Evolutionary conservation across 257 asterid genomes (phyloP), one percentile per base, ranked within the genome.

Genomic region (Echium plantagineum): DNA sequence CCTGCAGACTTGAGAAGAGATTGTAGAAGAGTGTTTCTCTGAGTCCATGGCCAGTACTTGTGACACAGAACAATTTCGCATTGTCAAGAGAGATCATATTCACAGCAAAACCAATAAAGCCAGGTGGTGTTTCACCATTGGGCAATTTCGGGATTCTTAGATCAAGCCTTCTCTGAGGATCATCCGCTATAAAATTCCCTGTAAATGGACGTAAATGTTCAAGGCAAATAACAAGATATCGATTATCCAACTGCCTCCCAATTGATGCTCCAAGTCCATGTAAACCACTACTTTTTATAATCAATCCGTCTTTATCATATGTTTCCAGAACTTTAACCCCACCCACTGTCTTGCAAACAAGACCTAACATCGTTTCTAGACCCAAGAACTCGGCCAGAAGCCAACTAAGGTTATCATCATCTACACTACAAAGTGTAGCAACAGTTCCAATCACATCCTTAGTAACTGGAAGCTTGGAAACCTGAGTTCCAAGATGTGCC

Each of bases 21-120:
- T 76, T 64, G 67, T 82, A 90, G 71, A 90, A 87, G 55, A 90
- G 83, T 49, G 98, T 90, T 75, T 87, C 98, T 72, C 96, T 82
- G 15, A 90, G 87, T 58, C 80, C 85, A 74, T 65, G 57, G 42
- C 89, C 87, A 63, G 52, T 64, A 53, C 54, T 68, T 18, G 85
- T 71, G 59, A 59, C 61, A 66, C 71, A 57, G 59, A 69, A 74
- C 24, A 85, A 68, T 77, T 79, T 35, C 21, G 55, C 21, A 21
- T 54, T 59, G 61, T 90, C 98, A 46, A 90, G 72, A 20, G 60
- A 64, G 79, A 90, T 52, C 96, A 90, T 80, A 75, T 90, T 90
- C 9, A 90, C 96, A 24, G 98, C 98, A 76, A 87, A 90, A 60
- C 95, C 98, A 71, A 90, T 78, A 82, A 87, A 90, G 2, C 96